Percentiles rank a stretch among this genome's conserved stretches.
Conservation (phyloP, 1,284 basidiomycete genomes). For the Lignosus rhinocerotis region DNA sequence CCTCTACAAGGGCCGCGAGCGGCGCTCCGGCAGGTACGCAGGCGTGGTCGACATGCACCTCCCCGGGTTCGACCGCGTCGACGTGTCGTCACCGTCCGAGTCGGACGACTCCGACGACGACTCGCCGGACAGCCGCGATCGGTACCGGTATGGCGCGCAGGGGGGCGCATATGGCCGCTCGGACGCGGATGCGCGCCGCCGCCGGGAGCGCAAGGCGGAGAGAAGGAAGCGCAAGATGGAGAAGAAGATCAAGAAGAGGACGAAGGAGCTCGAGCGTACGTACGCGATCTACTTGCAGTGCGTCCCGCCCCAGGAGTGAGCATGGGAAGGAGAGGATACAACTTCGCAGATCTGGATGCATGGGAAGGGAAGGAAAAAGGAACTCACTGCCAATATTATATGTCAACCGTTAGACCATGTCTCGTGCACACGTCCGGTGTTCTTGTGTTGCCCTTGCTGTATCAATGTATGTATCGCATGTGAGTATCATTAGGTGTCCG, state of each 20-base stretch:
- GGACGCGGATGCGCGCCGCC: constrained; percentile 40
- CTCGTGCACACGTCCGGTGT: too few relatives aligned
- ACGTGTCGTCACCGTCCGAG: constrained; percentile 32
- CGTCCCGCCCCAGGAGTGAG: constrained; percentile 28
- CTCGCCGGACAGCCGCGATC: constrained; percentile 41
- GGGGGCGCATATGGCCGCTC: constrained; percentile 34
- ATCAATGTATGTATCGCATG: neutral
- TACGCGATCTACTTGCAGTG: constrained; percentile 65
- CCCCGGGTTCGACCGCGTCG: constrained; percentile 46
- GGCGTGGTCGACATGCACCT: constrained; percentile 57
- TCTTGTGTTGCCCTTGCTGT: neutral
- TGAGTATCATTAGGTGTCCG: neutral
- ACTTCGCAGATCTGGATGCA: neutral
- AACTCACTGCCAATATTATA: neutral
- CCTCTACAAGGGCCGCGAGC: constrained; percentile 73
- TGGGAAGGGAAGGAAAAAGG: neutral
- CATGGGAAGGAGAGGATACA: neutral
- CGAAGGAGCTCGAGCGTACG: constrained; percentile 56
- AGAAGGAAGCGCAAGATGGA: constrained; percentile 61
- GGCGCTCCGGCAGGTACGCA: constrained; percentile 60
- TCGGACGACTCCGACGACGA: constrained; percentile 38
- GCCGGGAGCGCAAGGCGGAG: constrained; percentile 51
- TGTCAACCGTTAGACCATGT: neutral
- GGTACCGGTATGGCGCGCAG: constrained; percentile 38
- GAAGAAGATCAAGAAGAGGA: constrained; percentile 59